These are phyloP conservation scores for Mortierella sp. DNA, from an alignment of 371 early-diverging fungal species.

Conservation along the genomic window DNA sequence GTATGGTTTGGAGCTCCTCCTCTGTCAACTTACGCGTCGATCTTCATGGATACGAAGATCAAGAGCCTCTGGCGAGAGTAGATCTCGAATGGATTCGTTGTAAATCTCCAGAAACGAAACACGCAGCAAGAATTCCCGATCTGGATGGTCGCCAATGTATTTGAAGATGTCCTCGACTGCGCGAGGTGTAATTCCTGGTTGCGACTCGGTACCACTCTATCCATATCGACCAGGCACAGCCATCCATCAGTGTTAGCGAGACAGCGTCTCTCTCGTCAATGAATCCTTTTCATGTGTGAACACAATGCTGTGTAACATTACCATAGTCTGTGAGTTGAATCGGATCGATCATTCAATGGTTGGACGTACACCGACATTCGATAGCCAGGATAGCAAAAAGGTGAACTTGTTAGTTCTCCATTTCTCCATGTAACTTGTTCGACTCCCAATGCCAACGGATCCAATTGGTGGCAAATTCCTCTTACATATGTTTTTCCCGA, in stretches of 20 bases:
- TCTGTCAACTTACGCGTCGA: constrained; percentile 28
- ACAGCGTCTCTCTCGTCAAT: too few species aligned
- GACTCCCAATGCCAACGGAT: too few species aligned
- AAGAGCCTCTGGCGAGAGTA: constrained; percentile 78
- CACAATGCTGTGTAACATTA: too few species aligned
- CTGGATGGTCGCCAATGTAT: constrained; percentile 66
- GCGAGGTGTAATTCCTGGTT: constrained; percentile 87
- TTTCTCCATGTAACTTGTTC: too few species aligned
- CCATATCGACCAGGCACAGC: neutral
- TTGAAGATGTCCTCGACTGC: constrained; percentile 86
- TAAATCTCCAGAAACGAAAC: constrained; percentile 98
- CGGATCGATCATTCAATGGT: too few species aligned
- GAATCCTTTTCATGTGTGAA: too few species aligned
- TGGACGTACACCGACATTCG: too few species aligned
- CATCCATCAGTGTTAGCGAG: neutral
- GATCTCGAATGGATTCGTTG: constrained; percentile 89
- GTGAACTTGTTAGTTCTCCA: neutral
- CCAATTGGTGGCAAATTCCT: too few species aligned
- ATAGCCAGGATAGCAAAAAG: neutral
- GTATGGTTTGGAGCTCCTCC: too few species aligned
- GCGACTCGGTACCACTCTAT: constrained; percentile 69
- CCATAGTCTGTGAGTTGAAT: constrained; percentile 39
- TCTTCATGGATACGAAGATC: constrained; percentile 64
- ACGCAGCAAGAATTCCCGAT: constrained; percentile 85
- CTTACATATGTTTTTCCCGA: constrained; percentile 93